Conservation (phyloP, 2,329 filamentous ascomycete species). For the Achaetomium macrosporum region DNA sequence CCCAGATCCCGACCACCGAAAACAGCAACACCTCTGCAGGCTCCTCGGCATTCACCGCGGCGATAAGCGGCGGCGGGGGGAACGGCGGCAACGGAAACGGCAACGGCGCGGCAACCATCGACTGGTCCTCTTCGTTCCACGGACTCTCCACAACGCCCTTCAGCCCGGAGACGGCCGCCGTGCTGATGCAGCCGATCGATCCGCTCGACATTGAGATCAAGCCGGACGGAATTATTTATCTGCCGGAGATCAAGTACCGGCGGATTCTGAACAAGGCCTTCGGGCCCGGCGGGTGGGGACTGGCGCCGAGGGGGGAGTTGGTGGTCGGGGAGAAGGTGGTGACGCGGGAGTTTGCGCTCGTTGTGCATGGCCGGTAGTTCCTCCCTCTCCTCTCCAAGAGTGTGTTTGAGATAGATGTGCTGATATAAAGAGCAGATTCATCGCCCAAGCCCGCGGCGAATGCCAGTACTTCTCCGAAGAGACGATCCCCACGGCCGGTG, state of each 20-base stretch:
- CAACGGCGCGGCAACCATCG: slow-evolving; percentile 34
- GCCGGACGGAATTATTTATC: slow-evolving; percentile 91
- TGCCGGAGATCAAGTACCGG: slow-evolving; percentile 97
- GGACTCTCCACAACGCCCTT: slow-evolving; percentile 69
- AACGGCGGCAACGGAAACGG: slow-evolving; percentile 2
- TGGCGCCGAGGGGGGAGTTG: slow-evolving; percentile 81
- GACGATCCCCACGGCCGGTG: slow-evolving; percentile 85
- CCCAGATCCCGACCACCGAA: slow-evolving; percentile 16
- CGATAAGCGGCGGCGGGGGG: slow-evolving; percentile 4
- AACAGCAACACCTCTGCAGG: slow-evolving; percentile 7
- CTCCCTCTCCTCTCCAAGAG: background rate
- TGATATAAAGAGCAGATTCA: slow-evolving; percentile 54
- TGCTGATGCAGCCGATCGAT: slow-evolving; percentile 62
- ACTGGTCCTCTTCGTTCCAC: slow-evolving; percentile 83
- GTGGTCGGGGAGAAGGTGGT: slow-evolving; percentile 74
- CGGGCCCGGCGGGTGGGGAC: slow-evolving; percentile 90
- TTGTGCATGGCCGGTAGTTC: slow-evolving; percentile 77
- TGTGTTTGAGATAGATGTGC: background rate
- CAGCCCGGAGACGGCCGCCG: slow-evolving; percentile 58
- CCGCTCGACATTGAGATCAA: slow-evolving; percentile 88
- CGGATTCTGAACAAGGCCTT: slow-evolving; percentile 86
- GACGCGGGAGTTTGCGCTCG: slow-evolving; percentile 87
- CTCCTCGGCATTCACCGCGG: slow-evolving; percentile 18
- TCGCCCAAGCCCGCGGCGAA: slow-evolving; percentile 88
- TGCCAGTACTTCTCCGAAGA: slow-evolving; percentile 89